These are phyloP conservation scores for Reutealis trisperma DNA, from an alignment of 345 rosid genomes.

Conservation along the genomic window DNA sequence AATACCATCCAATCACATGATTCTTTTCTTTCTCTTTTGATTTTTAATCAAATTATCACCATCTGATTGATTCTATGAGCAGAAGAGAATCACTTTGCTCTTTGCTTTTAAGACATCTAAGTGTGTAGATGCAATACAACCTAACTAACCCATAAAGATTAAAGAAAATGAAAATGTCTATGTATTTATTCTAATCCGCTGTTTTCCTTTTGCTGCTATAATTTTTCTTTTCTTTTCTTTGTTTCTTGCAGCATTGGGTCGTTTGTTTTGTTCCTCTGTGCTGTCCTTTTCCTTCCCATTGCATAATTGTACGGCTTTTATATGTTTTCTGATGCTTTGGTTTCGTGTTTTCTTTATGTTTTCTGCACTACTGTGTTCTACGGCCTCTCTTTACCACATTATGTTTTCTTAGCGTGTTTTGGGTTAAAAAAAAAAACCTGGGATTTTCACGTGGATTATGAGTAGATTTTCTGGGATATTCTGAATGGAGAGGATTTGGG, in stretches of 20 bases:
- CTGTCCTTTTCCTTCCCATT: conserved; percentile 25
- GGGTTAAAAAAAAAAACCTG: conserved; percentile 1
- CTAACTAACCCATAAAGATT: conserved; percentile 5
- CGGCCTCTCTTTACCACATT: conserved; percentile 17
- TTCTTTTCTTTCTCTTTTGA: conserved; percentile 4
- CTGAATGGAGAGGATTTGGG: conserved; percentile 11
- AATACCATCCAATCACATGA: conserved; percentile 21
- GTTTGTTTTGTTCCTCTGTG: not conserved
- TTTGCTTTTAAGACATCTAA: conserved; percentile 28
- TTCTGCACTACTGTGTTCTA: not conserved
- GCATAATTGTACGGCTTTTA: conserved; percentile 21
- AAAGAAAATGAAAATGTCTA: not conserved
- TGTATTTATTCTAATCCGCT: not conserved
- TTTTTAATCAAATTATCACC: conserved; percentile 9
- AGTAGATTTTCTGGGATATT: not conserved
- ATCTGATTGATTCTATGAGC: conserved; percentile 6
- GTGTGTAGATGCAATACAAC: no score
- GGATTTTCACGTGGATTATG: conserved; percentile 28
- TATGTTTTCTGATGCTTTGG: not conserved
- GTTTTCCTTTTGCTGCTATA: not conserved
- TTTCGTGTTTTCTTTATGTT: not conserved
- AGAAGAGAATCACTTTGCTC: conserved; percentile 26
- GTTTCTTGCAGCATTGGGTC: not conserved
- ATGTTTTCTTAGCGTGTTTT: conserved; percentile 28
- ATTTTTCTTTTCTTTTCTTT: not conserved